Conservation (phyloP, 192 early-diverging fungal species). For the Coemansia asiatica region DNA sequence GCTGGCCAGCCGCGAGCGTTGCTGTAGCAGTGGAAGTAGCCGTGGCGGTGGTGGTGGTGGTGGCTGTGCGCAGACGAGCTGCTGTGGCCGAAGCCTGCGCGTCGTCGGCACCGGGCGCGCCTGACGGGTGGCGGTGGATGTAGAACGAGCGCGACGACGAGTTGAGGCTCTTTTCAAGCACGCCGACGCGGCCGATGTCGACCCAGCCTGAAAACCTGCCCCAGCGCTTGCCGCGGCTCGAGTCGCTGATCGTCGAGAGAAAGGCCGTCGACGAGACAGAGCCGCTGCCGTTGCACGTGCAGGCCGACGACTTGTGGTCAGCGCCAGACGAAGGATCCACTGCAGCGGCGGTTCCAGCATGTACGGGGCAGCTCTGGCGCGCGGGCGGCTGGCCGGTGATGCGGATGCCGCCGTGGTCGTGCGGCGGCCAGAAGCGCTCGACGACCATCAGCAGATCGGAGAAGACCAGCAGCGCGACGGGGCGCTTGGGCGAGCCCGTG, state of each 20-base stretch:
- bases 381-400: conserved; percentile 30
- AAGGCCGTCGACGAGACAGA: conserved; percentile 33
- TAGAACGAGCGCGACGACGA: conserved; percentile 44
- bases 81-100: conserved; percentile 1
- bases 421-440: conserved; percentile 53
- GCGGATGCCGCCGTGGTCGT: conserved; percentile 44
- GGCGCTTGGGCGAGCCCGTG: conserved; percentile 45
- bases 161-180: conserved; percentile 46
- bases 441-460: conserved; percentile 56
- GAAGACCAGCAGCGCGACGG: conserved; percentile 51
- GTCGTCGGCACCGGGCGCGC: conserved; percentile 10
- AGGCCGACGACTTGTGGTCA: conserved; percentile 13
- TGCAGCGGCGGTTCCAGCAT: conserved; percentile 8
- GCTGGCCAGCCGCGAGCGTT: conserved; percentile 14
- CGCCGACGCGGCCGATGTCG: conserved; percentile 44
- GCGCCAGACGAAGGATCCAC: background rate
- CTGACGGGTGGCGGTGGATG: conserved; percentile 35
- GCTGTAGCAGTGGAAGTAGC: too few relatives aligned
- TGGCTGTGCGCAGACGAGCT: conserved; percentile 25
- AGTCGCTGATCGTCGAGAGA: conserved; percentile 29
- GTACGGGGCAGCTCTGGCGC: conserved; percentile 20
- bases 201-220: conserved; percentile 51
- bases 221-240: conserved; percentile 38
- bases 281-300: conserved; percentile 4
- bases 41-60: background rate